These are phyloP conservation scores for Sarocladiaceae sp. DNA, from an alignment of 2,329 filamentous ascomycete species.

Conservation along the genomic window DNA sequence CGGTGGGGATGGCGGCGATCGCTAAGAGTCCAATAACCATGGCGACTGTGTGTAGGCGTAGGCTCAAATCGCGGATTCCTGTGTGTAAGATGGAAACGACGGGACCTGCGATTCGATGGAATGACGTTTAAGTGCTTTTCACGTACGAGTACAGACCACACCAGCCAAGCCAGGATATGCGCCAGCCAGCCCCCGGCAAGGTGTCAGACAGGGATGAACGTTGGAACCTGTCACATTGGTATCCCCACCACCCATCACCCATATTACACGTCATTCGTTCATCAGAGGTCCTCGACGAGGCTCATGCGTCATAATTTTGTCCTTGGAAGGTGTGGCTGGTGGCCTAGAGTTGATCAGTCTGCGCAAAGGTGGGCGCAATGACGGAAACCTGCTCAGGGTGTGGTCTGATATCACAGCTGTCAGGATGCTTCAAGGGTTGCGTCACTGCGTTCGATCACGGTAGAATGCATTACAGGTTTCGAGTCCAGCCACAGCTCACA, in stretches of 20 bases:
- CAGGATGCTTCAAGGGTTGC: conserved; percentile 3
- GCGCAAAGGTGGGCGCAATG: not conserved
- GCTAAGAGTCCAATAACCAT: conserved; percentile 48
- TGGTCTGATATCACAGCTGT: conserved; percentile 3
- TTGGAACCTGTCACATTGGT: not conserved
- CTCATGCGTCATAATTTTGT: conserved; percentile 1
- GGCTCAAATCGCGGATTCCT: not conserved
- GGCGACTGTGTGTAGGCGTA: conserved; percentile 4
- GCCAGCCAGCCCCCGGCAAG: not conserved
- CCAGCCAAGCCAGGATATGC: too few relatives aligned
- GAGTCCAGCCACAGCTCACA: conserved; percentile 5
- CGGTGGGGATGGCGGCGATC: conserved; percentile 46
- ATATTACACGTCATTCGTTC: conserved; percentile 1
- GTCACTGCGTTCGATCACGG: not conserved
- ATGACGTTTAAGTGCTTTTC: conserved; percentile 8
- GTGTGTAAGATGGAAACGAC: not conserved
- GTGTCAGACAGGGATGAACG: not conserved
- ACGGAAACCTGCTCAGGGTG: not conserved
- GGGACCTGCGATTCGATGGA: not conserved
- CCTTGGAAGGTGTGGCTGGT: conserved; percentile 2
- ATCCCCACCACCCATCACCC: not conserved
- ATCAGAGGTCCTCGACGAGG: not conserved
- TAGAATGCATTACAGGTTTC: conserved; percentile 1
- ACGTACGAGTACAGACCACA: too few relatives aligned
- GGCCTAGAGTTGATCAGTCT: not conserved